A percentile compares a stretch with the other conserved stretches of the same genome.
These are phyloP conservation scores for Claviceps lovelessii DNA, from an alignment of 2,329 filamentous ascomycete species.

Conservation along the genomic window DNA sequence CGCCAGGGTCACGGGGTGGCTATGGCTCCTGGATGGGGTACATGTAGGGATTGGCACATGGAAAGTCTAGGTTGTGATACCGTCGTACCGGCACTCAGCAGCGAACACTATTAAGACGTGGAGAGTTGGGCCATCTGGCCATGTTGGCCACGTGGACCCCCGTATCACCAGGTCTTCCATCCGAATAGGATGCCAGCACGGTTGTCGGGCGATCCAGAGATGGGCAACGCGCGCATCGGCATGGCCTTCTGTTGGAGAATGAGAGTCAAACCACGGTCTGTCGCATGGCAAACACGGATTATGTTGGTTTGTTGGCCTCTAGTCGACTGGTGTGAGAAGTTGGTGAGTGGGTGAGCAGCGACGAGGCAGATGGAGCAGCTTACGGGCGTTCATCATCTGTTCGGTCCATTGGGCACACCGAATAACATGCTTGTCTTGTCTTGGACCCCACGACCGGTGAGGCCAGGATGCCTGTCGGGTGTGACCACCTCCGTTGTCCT, in stretches of 20 bases:
- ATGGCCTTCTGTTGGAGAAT: neutral
- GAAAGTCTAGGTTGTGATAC: constrained; percentile 32
- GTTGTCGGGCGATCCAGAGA: neutral
- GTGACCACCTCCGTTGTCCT: neutral
- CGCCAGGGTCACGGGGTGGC: neutral
- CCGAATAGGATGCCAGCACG: neutral
- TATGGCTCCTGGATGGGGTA: neutral
- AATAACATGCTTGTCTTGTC: neutral
- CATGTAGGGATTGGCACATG: constrained; percentile 44
- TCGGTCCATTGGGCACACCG: neutral
- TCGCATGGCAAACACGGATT: neutral
- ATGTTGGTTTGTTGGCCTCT: neutral
- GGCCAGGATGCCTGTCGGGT: constrained; percentile 1
- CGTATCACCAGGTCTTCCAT: neutral
- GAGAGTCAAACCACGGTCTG: neutral
- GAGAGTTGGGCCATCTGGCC: neutral
- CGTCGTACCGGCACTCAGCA: neutral
- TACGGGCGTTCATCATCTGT: neutral
- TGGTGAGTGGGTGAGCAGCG: neutral
- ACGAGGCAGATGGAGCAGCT: neutral
- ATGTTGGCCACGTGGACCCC: constrained; percentile 2
- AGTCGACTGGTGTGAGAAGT: neutral
- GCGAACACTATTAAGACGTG: neutral
- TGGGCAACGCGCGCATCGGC: neutral
- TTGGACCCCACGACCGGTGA: constrained; percentile 7